Evolutionary conservation across 441 rosid species (phyloP).

Genomic region (Biscutella laevigata): DNA sequence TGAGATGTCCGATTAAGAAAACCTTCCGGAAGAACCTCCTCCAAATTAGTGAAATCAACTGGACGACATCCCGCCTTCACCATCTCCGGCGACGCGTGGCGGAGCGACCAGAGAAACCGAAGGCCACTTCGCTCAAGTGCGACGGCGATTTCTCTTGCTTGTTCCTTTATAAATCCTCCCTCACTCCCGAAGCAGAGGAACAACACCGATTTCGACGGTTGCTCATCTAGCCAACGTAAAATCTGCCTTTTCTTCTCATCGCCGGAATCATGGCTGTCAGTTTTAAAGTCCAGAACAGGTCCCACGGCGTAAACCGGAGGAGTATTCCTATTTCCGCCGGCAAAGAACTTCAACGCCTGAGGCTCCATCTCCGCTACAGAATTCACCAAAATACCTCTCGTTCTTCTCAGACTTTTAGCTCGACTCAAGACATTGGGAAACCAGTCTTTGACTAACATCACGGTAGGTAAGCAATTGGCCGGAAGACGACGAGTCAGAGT

Average conservation of each 20-base stretch:
- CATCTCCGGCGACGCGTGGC: slow-evolving; percentile 17
- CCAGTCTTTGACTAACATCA: slow-evolving; percentile 13
- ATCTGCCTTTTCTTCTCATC: not conserved
- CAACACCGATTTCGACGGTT: slow-evolving; percentile 42
- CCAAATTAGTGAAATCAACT: slow-evolving; percentile 8
- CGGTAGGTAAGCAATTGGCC: slow-evolving; percentile 28
- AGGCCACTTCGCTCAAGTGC: slow-evolving; percentile 35
- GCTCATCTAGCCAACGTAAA: slow-evolving; percentile 44
- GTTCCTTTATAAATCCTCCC: slow-evolving; percentile 43
- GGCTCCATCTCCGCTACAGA: slow-evolving; percentile 45
- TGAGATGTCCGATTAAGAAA: slow-evolving; percentile 16
- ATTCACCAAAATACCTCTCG: slow-evolving; percentile 48
- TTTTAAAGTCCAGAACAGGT: slow-evolving; percentile 20
- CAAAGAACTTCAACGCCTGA: slow-evolving; percentile 17
- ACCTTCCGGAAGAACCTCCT: slow-evolving; percentile 16
- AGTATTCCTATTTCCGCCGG: not conserved
- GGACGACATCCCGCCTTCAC: not conserved
- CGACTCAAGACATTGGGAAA: not conserved
- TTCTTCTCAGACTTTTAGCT: slow-evolving; percentile 14
- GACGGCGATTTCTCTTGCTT: slow-evolving; percentile 35
- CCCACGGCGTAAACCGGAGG: slow-evolving; percentile 38
- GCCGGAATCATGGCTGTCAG: no score
- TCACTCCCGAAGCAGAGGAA: slow-evolving; percentile 63
- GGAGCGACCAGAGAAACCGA: slow-evolving; percentile 57
- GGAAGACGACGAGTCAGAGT: slow-evolving; percentile 38